Conservation (phyloP, 306 rosid species). For the Prunus mume region DNA sequence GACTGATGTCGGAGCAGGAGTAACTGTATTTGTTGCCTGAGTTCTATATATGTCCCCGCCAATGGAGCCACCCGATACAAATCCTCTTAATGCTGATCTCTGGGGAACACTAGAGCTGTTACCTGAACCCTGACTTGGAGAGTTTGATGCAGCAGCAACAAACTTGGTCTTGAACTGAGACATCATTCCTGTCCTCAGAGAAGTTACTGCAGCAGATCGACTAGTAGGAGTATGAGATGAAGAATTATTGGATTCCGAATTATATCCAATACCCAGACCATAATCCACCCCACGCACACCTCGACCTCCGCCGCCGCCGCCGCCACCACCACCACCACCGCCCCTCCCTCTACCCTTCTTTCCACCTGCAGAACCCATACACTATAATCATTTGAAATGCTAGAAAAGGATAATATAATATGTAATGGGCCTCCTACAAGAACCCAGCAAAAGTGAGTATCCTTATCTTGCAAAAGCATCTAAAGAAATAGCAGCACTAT, state of each 20-base stretch:
- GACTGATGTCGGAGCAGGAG: conserved; percentile 40
- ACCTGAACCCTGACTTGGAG: conserved; percentile 50
- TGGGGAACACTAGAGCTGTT: conserved; percentile 38
- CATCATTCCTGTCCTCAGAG: conserved; percentile 86
- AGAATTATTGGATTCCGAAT: conserved; percentile 52
- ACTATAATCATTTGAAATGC: conserved; percentile 1
- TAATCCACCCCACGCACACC: conserved; percentile 99
- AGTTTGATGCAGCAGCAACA: conserved; percentile 73
- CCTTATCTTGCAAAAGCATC: conserved; percentile 6
- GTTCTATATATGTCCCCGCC: conserved; percentile 52
- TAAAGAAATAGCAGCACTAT: not conserved
- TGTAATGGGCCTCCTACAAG: not conserved
- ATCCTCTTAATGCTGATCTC: conserved; percentile 76
- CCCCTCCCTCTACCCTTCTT: conserved; percentile 79
- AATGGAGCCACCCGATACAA: conserved; percentile 90
- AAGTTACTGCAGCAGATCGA: conserved; percentile 76
- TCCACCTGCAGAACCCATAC: conserved; percentile 57
- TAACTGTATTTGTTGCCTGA: conserved; percentile 37
- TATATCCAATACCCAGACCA: conserved; percentile 92
- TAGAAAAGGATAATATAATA: not conserved
- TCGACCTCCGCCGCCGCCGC: conserved; percentile 40
- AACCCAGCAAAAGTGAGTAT: not conserved
- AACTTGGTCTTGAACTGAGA: conserved; percentile 76
- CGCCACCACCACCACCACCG: conserved; percentile 24
- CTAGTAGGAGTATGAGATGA: conserved; percentile 47